Percentiles rank a stretch among this genome's conserved stretches.
phyloP scores from a whole-genome alignment of 2,329 filamentous ascomycete genomes.

The Trichoderma cornu-damae region DNA sequence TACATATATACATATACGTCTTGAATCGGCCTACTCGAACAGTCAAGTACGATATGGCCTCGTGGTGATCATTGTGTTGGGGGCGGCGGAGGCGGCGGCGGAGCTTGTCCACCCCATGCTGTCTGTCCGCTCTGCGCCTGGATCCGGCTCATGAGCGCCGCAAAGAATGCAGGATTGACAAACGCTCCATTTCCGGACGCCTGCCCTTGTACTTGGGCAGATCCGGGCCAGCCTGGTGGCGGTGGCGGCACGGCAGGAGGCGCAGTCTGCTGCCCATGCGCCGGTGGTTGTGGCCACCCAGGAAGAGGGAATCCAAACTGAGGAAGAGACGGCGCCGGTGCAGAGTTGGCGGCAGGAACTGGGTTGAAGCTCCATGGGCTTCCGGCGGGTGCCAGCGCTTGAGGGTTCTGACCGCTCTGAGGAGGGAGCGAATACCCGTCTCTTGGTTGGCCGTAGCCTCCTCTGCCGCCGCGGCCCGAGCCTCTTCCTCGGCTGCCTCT shows the following conservation, averaged over 20 bases:
- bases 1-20: too few species aligned
- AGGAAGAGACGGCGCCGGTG: constrained; percentile 26
- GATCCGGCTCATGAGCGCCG: constrained; percentile 44
- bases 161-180: constrained; percentile 55
- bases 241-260: constrained; percentile 34
- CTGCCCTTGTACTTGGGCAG: constrained; percentile 30
- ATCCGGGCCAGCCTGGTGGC: constrained; percentile 30
- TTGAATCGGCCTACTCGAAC: too few species aligned
- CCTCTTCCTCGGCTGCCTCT: constrained; percentile 40
- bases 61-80: too few species aligned
- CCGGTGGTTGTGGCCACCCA: constrained; percentile 38
- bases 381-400: constrained; percentile 23
- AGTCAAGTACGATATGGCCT: too few species aligned
- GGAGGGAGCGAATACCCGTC: constrained; percentile 42
- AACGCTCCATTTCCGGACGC: constrained; percentile 40
- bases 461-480: constrained; percentile 37
- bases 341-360: constrained; percentile 4
- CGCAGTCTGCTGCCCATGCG: constrained; percentile 26
- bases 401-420: constrained; percentile 32
- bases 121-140: constrained; percentile 28
- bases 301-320: constrained; percentile 43
- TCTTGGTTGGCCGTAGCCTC: constrained; percentile 30
- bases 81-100: constrained; percentile 16
- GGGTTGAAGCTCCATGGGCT: constrained; percentile 19
- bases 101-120: constrained; percentile 12